Evolutionary conservation across 257 asterid genomes (phyloP).

Genomic region (Ballota nigra): DNA sequence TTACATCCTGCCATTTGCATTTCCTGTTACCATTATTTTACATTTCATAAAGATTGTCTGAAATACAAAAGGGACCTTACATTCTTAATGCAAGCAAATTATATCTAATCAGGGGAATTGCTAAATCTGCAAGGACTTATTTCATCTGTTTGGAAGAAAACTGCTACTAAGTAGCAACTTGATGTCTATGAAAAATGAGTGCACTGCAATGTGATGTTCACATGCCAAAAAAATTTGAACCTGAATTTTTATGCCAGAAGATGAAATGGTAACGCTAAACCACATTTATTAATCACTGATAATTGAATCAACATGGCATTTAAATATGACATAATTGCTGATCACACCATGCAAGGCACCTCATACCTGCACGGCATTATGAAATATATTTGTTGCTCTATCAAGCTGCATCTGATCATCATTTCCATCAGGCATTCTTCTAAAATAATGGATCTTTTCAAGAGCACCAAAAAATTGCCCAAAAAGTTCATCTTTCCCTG

Average conservation of each 20-base stretch:
- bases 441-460: conserved; percentile 62
- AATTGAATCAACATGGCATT: neutral
- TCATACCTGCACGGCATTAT: conserved; percentile 66
- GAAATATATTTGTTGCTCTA: conserved; percentile 56
- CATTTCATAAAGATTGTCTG: conserved; percentile 13
- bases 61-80: neutral
- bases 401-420: conserved; percentile 76
- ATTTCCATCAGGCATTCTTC: conserved; percentile 59
- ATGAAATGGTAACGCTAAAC: neutral
- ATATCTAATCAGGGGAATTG: conserved; percentile 16
- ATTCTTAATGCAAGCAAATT: conserved; percentile 5
- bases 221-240: neutral
- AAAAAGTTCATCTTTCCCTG: conserved; percentile 75
- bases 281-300: neutral
- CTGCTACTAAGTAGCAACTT: neutral
- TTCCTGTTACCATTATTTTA: conserved; percentile 46
- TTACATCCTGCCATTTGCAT: conserved; percentile 62
- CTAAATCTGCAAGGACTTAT: conserved; percentile 5
- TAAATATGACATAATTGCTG: neutral
- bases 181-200: neutral
- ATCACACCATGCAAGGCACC: neutral
- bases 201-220: neutral
- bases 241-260: neutral
- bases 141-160: neutral
- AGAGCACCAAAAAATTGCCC: conserved; percentile 75